Percentiles rank a stretch among this genome's conserved stretches.
phyloP scores from a whole-genome alignment of 345 rosid species.

The Brassica nigra region DNA sequence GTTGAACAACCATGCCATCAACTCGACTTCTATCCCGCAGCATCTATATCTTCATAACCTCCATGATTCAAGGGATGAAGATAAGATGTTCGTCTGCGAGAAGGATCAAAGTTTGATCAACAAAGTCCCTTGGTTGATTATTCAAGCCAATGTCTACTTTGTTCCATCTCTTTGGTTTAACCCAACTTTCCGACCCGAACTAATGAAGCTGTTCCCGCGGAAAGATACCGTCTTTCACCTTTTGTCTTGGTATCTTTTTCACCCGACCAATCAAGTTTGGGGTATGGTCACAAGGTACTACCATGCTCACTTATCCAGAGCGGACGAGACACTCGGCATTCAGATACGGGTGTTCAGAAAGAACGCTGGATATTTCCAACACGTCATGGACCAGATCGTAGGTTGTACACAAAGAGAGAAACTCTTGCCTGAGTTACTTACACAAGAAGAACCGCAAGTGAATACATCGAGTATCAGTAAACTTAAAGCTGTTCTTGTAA shows the following conservation, averaged over 20 bases:
- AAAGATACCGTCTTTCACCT: not conserved
- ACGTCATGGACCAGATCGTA: conserved; percentile 4
- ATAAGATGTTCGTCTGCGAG: not conserved
- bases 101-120: not conserved
- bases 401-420: not conserved
- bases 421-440: not conserved
- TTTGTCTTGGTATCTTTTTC: not conserved
- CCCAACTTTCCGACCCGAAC: not conserved
- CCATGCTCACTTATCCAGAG: not conserved
- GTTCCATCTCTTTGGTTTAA: not conserved
- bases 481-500: not conserved
- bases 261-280: conserved; percentile 3
- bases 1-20: not conserved
- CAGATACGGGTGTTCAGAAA: not conserved
- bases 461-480: not conserved
- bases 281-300: conserved; percentile 1
- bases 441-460: not conserved
- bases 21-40: not conserved
- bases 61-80: conserved; percentile 1
- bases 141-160: conserved; percentile 2
- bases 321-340: not conserved
- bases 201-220: not conserved
- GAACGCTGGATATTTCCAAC: conserved; percentile 2
- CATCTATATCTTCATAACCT: not conserved
- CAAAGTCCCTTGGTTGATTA: not conserved